Evolutionary conservation across 2,329 filamentous ascomycete species (phyloP).

Genomic region (Stagonosporopsis vannaccii): DNA sequence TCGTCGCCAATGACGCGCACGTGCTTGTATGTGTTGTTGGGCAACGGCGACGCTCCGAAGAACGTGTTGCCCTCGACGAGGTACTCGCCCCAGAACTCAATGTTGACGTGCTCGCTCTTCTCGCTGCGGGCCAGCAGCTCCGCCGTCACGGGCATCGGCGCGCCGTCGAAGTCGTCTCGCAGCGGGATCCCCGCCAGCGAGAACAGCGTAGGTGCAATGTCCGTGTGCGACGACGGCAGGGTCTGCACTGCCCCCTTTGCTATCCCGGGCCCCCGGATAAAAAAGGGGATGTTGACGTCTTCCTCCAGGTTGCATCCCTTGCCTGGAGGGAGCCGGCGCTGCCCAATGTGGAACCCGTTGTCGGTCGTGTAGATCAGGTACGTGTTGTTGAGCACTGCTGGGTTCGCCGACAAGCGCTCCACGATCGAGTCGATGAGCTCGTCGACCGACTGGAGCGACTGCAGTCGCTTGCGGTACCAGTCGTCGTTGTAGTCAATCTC

Average conservation of each 20-base stretch:
- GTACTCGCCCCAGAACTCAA: slow-evolving; percentile 53
- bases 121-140: slow-evolving; percentile 4
- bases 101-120: slow-evolving; percentile 49
- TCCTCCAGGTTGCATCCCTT: slow-evolving; percentile 52
- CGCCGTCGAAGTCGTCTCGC: slow-evolving; percentile 48
- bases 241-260: slow-evolving; percentile 31
- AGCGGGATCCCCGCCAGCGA: slow-evolving; percentile 42
- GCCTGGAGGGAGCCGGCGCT: slow-evolving; percentile 52
- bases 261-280: slow-evolving; percentile 51
- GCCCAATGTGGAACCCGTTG: slow-evolving; percentile 53
- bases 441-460: slow-evolving; percentile 62
- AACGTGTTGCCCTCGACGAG: slow-evolving; percentile 32
- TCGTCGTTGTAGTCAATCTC: slow-evolving; percentile 61
- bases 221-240: slow-evolving; percentile 47
- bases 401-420: slow-evolving; percentile 49
- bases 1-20: slow-evolving; percentile 61
- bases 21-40: slow-evolving; percentile 68
- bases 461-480: slow-evolving; percentile 60
- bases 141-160: slow-evolving; percentile 42
- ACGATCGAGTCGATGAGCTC: slow-evolving; percentile 60
- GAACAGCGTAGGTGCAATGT: slow-evolving; percentile 52
- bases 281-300: slow-evolving; percentile 53
- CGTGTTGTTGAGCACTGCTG: slow-evolving; percentile 56
- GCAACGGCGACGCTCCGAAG: slow-evolving; percentile 2
- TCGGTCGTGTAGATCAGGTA: slow-evolving; percentile 53